phyloP scores from a whole-genome alignment of 192 early-diverging fungal genomes.

The Linnemannia exigua region DNA sequence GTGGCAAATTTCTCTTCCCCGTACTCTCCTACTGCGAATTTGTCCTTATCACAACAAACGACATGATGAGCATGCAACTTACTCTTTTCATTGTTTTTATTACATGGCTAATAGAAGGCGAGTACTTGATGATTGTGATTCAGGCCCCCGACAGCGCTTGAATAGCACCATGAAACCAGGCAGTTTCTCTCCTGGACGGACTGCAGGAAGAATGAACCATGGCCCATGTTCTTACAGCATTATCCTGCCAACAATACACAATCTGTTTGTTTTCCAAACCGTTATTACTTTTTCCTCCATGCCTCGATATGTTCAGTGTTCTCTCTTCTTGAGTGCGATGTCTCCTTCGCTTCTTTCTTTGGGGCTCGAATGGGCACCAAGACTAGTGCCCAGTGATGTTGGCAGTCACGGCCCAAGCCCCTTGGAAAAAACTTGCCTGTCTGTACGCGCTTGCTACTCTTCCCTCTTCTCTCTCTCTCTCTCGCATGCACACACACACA shows the following conservation, averaged over 20 bases:
- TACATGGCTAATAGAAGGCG: conserved; percentile 70
- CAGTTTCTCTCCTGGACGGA: neutral
- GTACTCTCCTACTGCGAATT: too few relatives aligned
- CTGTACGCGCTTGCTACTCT: neutral
- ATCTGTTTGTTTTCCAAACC: neutral
- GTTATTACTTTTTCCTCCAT: too few relatives aligned
- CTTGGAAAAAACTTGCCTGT: conserved; percentile 1
- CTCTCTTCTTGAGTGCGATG: too few relatives aligned
- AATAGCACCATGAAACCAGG: neutral
- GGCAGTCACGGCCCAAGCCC: conserved; percentile 1
- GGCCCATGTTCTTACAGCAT: neutral
- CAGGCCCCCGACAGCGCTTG: conserved; percentile 74
- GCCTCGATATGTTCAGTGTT: too few relatives aligned
- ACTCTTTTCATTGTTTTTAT: neutral
- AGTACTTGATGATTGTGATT: conserved; percentile 87
- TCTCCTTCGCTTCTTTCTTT: too few relatives aligned
- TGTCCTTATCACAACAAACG: neutral
- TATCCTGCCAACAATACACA: conserved; percentile 7
- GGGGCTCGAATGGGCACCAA: too few relatives aligned
- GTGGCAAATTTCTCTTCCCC: neutral
- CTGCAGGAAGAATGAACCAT: neutral
- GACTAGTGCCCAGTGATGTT: neutral
- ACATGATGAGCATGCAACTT: neutral
- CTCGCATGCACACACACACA: neutral
- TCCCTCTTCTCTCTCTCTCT: neutral